Evolutionary conservation across 768 basidiomycete genomes (phyloP).

Genomic region (Termitomyces eurrhizus): DNA sequence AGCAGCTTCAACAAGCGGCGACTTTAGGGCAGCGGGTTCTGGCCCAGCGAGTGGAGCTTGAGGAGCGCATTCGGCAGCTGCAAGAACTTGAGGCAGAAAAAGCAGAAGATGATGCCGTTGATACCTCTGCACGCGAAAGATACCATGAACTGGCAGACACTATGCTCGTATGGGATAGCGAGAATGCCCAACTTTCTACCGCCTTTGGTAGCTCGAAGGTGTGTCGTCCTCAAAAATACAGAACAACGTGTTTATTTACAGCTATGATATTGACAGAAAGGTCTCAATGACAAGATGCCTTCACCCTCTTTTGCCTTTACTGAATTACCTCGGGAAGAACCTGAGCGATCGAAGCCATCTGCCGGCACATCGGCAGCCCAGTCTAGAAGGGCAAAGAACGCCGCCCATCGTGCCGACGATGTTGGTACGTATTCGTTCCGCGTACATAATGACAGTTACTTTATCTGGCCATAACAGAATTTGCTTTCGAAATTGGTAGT

Average conservation of each 20-base stretch:
- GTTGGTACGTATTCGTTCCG: conserved; percentile 55
- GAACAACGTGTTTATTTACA: neutral
- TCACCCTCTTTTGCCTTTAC: conserved; percentile 42
- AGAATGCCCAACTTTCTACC: conserved; percentile 73
- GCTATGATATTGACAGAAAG: conserved; percentile 27
- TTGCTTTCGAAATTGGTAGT: conserved; percentile 97
- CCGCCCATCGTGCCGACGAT: conserved; percentile 85
- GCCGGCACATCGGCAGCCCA: conserved; percentile 77
- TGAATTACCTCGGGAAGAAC: conserved; percentile 56
- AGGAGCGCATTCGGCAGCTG: conserved; percentile 80
- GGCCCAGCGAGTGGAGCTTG: conserved; percentile 89
- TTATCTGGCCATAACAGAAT: conserved; percentile 55
- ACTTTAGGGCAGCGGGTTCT: conserved; percentile 92
- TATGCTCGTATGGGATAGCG: conserved; percentile 71
- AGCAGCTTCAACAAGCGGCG: conserved; percentile 88
- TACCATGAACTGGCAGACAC: conserved; percentile 77
- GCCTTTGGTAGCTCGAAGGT: conserved; percentile 64
- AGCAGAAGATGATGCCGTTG: conserved; percentile 58
- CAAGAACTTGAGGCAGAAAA: conserved; percentile 68
- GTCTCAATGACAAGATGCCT: conserved; percentile 39
- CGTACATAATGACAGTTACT: conserved; percentile 15
- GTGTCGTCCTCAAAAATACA: neutral
- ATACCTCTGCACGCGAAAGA: conserved; percentile 63
- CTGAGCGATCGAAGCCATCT: conserved; percentile 58
- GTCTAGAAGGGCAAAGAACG: conserved; percentile 87